Evolutionary conservation across 2,329 filamentous ascomycete species (phyloP).

Genomic region (Orbilia brochopaga): DNA sequence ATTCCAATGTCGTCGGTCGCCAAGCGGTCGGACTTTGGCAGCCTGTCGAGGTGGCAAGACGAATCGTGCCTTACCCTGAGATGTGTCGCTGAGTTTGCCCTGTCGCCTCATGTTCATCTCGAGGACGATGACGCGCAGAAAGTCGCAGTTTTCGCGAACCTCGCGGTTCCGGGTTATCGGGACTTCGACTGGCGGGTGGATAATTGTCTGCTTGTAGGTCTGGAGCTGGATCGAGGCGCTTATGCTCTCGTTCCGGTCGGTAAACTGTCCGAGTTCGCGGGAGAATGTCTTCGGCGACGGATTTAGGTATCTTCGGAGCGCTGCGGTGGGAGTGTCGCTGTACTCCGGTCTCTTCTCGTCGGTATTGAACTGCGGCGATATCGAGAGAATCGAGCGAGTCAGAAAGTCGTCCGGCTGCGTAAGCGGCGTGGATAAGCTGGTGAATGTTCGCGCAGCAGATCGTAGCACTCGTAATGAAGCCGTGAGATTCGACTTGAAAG

Average conservation of each 20-base stretch:
- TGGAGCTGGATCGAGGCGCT: conserved; percentile 75
- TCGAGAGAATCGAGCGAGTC: conserved; percentile 71
- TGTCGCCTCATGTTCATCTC: conserved; percentile 73
- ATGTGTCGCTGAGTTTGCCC: conserved; percentile 70
- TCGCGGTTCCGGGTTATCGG: conserved; percentile 61
- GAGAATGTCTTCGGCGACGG: conserved; percentile 62
- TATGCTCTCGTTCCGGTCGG: conserved; percentile 60
- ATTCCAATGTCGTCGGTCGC: conserved; percentile 43
- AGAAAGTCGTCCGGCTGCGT: conserved; percentile 72
- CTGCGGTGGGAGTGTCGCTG: conserved; percentile 70
- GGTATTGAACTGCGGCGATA: conserved; percentile 69
- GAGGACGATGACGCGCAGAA: conserved; percentile 73
- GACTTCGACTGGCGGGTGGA: conserved; percentile 32
- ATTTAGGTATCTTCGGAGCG: conserved; percentile 71
- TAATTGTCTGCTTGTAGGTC: conserved; percentile 64
- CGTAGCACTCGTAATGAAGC: conserved; percentile 70
- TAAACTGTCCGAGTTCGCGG: conserved; percentile 57
- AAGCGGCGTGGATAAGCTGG: conserved; percentile 68
- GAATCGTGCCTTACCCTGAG: conserved; percentile 71
- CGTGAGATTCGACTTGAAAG: conserved; percentile 73
- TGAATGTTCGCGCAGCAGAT: conserved; percentile 70
- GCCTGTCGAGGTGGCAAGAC: conserved; percentile 70
- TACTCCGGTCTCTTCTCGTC: conserved; percentile 71
- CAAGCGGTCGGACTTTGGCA: conserved; percentile 48
- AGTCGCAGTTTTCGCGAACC: conserved; percentile 73